Conservation (phyloP, 1,284 basidiomycete species). For the Cryptococcus hybrid region DNA sequence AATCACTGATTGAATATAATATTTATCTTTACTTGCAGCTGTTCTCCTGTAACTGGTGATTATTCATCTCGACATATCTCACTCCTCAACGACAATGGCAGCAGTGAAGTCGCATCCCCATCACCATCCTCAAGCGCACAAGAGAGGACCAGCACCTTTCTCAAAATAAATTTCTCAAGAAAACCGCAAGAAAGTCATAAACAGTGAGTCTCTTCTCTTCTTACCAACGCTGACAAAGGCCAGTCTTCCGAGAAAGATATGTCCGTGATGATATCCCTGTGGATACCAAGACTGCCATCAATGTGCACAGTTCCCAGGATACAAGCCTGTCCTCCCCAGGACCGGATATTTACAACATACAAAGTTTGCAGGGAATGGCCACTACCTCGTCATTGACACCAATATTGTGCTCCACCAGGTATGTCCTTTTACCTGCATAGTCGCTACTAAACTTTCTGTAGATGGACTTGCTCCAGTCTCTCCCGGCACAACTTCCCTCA, state of each 20-base stretch:
- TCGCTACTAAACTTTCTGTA: slow-evolving; percentile 37
- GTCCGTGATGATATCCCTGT: slow-evolving; percentile 90
- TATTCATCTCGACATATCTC: no score
- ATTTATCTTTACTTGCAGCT: no score
- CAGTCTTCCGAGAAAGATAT: slow-evolving; percentile 92
- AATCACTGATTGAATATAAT: no score
- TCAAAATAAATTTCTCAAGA: slow-evolving; percentile 88
- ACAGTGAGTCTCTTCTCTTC: no score
- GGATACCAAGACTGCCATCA: slow-evolving; percentile 70
- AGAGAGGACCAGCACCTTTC: slow-evolving; percentile 69
- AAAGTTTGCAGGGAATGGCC: slow-evolving; percentile 52
- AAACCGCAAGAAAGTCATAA: slow-evolving; percentile 44
- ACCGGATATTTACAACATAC: slow-evolving; percentile 57
- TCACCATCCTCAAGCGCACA: slow-evolving; percentile 74
- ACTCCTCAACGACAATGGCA: no score
- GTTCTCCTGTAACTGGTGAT: no score
- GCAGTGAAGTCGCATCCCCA: slow-evolving; percentile 42
- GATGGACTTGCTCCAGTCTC: slow-evolving; percentile 89
- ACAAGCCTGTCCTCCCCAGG: slow-evolving; percentile 53
- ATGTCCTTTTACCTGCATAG: slow-evolving; percentile 23
- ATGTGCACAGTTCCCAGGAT: slow-evolving; percentile 55
- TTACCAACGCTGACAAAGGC: neutral
- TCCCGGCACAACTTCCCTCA: slow-evolving; percentile 68
- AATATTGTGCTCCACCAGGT: slow-evolving; percentile 94
- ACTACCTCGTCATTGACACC: slow-evolving; percentile 90